Conservation (phyloP, 352 stramenopile species). For the Aphanomyces stellatus region DNA sequence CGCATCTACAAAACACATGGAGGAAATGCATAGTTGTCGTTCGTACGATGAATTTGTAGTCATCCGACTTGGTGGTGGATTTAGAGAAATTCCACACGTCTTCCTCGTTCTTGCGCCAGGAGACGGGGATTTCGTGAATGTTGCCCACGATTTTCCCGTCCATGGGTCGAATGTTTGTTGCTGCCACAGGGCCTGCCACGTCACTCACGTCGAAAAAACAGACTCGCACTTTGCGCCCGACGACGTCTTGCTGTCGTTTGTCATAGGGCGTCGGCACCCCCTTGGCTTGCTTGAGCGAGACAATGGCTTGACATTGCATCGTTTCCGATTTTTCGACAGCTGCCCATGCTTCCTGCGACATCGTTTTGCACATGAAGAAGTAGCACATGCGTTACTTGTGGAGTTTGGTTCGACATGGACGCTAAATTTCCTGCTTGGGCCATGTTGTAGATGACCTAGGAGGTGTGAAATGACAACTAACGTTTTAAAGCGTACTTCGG, state of each 20-base stretch:
- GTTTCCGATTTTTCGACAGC: constrained; percentile 47
- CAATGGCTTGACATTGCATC: constrained; percentile 49
- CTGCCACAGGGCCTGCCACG: not conserved
- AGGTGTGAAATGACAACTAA: not conserved
- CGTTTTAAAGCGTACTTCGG: constrained; percentile 27
- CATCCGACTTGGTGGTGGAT: constrained; percentile 60
- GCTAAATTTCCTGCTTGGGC: constrained; percentile 10
- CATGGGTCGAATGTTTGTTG: not conserved
- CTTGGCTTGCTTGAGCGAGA: constrained; percentile 61
- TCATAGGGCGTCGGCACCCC: constrained; percentile 71
- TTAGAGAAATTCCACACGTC: constrained; percentile 77
- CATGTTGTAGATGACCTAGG: constrained; percentile 15
- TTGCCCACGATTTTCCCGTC: constrained; percentile 54
- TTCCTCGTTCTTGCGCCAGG: constrained; percentile 59
- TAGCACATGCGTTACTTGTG: not conserved
- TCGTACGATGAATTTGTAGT: constrained; percentile 71
- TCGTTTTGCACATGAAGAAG: too few relatives aligned
- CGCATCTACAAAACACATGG: constrained; percentile 20
- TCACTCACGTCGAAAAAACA: constrained; percentile 47
- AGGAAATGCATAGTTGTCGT: not conserved
- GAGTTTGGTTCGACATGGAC: not conserved
- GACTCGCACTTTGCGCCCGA: constrained; percentile 72
- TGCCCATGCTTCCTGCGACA: constrained; percentile 1
- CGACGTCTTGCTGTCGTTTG: constrained; percentile 59
- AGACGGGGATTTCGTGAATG: constrained; percentile 65